Conservation (phyloP, 2,329 filamentous ascomycete species). For the Fusarium sp. region DNA sequence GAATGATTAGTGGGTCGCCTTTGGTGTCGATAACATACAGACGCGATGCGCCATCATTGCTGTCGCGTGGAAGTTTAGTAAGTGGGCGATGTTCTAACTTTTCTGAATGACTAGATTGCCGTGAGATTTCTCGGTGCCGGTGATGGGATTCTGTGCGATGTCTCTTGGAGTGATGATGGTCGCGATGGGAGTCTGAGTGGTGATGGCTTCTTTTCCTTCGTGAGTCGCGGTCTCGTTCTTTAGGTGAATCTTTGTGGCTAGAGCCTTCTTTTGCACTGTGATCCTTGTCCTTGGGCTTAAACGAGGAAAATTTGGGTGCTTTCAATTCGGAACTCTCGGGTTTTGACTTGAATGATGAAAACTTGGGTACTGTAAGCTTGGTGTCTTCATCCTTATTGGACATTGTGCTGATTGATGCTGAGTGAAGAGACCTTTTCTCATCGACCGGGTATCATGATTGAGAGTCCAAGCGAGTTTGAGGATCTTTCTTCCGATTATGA, state of each 20-base stretch:
- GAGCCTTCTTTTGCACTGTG: constrained; percentile 24
- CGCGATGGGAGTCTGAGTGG: constrained; percentile 31
- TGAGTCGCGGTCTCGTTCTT: constrained; percentile 38
- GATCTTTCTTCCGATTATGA: neutral
- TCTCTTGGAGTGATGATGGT: constrained; percentile 33
- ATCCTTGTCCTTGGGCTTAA: constrained; percentile 63
- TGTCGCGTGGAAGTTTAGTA: constrained; percentile 12
- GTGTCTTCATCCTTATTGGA: constrained; percentile 43
- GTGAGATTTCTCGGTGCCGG: constrained; percentile 20
- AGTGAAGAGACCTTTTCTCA: constrained; percentile 20
- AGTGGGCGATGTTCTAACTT: constrained; percentile 17
- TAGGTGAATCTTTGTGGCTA: constrained; percentile 28
- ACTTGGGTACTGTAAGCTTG: constrained; percentile 69
- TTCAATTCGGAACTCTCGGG: constrained; percentile 34
- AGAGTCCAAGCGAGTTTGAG: neutral
- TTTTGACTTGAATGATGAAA: constrained; percentile 73
- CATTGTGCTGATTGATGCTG: constrained; percentile 41
- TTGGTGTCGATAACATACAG: constrained; percentile 75
- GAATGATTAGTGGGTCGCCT: constrained; percentile 80
- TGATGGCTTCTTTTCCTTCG: constrained; percentile 39
- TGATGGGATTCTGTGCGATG: constrained; percentile 33
- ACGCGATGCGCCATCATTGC: constrained; percentile 38
- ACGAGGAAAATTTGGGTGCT: constrained; percentile 78
- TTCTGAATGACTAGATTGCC: constrained; percentile 8
- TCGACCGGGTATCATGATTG: constrained; percentile 1